These are phyloP conservation scores for Platanthera zijinensis DNA, from an alignment of 106 monocot species.

Conservation along the genomic window DNA sequence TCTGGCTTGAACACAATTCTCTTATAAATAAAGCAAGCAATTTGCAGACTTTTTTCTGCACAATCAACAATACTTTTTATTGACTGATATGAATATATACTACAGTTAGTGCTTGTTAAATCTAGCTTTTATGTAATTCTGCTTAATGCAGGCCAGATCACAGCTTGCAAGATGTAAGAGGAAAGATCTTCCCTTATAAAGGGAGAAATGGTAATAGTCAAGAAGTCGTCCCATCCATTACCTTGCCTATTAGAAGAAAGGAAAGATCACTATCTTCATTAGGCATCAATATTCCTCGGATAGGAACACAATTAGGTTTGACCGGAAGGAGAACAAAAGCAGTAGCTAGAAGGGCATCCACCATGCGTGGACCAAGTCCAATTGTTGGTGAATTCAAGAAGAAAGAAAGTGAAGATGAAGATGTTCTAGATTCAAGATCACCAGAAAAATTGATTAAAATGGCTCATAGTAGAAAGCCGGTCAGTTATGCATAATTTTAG, in stretches of 20 bases:
- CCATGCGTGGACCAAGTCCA: slow-evolving; percentile 39
- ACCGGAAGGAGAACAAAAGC: slow-evolving; percentile 68
- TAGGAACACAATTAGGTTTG: slow-evolving; percentile 41
- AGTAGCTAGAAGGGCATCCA: slow-evolving; percentile 42
- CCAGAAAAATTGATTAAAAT: slow-evolving; percentile 1
- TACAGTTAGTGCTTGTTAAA: background rate
- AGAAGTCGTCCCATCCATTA: slow-evolving; percentile 36
- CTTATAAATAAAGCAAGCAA: background rate
- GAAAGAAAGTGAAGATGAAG: slow-evolving; percentile 36
- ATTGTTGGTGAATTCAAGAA: slow-evolving; percentile 26
- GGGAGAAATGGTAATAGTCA: slow-evolving; percentile 48
- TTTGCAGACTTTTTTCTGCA: background rate
- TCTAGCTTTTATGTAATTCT: background rate
- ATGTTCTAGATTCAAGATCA: slow-evolving; percentile 22
- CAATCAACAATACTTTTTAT: background rate
- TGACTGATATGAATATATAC: background rate
- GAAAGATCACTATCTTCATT: slow-evolving; percentile 95
- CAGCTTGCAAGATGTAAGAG: slow-evolving; percentile 73
- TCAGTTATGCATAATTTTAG: slow-evolving; percentile 7
- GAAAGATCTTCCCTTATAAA: slow-evolving; percentile 83
- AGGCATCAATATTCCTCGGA: slow-evolving; percentile 62
- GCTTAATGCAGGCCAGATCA: slow-evolving; percentile 70
- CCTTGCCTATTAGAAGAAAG: slow-evolving; percentile 69
- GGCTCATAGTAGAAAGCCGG: slow-evolving; percentile 47
- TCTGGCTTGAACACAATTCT: background rate